Evolutionary conservation across 371 early-diverging fungal species (phyloP).

Genomic region (Basidiobolus meristosporus): DNA sequence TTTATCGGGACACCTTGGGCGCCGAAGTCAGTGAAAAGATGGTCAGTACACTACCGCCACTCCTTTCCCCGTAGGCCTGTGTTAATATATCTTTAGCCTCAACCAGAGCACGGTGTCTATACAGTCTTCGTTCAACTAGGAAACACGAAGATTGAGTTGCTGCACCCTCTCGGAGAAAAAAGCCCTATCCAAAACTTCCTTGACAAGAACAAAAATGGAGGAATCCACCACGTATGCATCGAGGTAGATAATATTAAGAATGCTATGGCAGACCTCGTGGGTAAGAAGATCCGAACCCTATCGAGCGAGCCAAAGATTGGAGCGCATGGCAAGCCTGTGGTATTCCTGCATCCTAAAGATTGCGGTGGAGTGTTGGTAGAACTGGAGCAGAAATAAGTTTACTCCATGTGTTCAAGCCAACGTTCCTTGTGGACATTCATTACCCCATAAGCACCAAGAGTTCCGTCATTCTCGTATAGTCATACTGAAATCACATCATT

Average conservation of each 20-base stretch:
- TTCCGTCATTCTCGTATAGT: too few relatives aligned
- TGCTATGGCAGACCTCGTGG: slow-evolving; percentile 32
- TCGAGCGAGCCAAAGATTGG: slow-evolving; percentile 57
- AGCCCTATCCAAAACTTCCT: slow-evolving; percentile 56
- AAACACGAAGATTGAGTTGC: slow-evolving; percentile 61
- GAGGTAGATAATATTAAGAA: slow-evolving; percentile 35
- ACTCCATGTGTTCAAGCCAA: too few relatives aligned
- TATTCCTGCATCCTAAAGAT: slow-evolving; percentile 67
- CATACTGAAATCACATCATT: too few relatives aligned
- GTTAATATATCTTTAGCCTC: slow-evolving; percentile 14
- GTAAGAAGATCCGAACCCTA: slow-evolving; percentile 32
- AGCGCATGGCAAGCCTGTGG: slow-evolving; percentile 59
- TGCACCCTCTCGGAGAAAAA: slow-evolving; percentile 49
- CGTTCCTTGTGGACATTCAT: too few relatives aligned
- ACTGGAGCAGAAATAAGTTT: slow-evolving; percentile 21
- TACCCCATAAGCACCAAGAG: too few relatives aligned
- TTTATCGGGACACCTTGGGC: slow-evolving; percentile 44
- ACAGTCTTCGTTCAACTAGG: slow-evolving; percentile 66
- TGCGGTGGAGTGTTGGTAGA: slow-evolving; percentile 64
- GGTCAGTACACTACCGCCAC: slow-evolving; percentile 9
- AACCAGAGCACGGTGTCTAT: slow-evolving; percentile 65
- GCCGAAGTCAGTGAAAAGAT: slow-evolving; percentile 37
- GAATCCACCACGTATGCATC: slow-evolving; percentile 64
- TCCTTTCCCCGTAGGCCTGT: too few relatives aligned
- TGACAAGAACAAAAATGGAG: slow-evolving; percentile 51